These are phyloP conservation scores for Lachnellula willkommii DNA, from an alignment of 2,329 filamentous ascomycete species.

Conservation along the genomic window DNA sequence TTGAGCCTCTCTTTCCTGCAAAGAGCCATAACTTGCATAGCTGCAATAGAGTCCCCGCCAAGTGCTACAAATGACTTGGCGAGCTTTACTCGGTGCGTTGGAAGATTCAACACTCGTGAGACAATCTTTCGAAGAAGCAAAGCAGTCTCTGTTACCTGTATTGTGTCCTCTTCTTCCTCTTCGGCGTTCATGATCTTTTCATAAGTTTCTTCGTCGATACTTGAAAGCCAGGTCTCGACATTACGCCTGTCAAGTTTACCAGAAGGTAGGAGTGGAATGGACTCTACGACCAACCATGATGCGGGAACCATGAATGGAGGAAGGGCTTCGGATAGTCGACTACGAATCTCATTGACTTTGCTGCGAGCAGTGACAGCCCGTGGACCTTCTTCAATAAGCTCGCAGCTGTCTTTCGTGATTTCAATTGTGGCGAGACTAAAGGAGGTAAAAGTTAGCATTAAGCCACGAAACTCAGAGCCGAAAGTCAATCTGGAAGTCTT, in stretches of 20 bases:
- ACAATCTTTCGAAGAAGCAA: conserved; percentile 2
- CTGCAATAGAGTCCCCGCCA: conserved; percentile 17
- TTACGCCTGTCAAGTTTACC: conserved; percentile 36
- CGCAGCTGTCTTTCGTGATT: conserved; percentile 59
- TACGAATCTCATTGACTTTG: conserved; percentile 3
- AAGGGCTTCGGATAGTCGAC: conserved; percentile 28
- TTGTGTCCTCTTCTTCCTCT: neutral
- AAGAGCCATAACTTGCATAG: conserved; percentile 15
- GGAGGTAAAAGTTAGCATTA: neutral
- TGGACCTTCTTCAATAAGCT: conserved; percentile 38
- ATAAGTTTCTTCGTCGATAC: conserved; percentile 8
- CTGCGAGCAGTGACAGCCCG: neutral
- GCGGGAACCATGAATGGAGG: conserved; percentile 34
- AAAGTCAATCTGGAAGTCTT: neutral
- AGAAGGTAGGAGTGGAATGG: conserved; percentile 30
- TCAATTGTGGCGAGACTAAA: conserved; percentile 44
- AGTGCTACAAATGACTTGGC: conserved; percentile 10
- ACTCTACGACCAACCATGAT: conserved; percentile 28
- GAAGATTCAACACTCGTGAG: conserved; percentile 5
- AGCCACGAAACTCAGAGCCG: neutral
- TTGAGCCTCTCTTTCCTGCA: conserved; percentile 7
- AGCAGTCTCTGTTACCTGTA: neutral
- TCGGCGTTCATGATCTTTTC: neutral
- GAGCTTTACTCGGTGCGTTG: conserved; percentile 1
- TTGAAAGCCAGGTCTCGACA: conserved; percentile 23